These are phyloP conservation scores for Candida mattraensis DNA, from an alignment of 805 yeast genomes.

Conservation along the genomic window DNA sequence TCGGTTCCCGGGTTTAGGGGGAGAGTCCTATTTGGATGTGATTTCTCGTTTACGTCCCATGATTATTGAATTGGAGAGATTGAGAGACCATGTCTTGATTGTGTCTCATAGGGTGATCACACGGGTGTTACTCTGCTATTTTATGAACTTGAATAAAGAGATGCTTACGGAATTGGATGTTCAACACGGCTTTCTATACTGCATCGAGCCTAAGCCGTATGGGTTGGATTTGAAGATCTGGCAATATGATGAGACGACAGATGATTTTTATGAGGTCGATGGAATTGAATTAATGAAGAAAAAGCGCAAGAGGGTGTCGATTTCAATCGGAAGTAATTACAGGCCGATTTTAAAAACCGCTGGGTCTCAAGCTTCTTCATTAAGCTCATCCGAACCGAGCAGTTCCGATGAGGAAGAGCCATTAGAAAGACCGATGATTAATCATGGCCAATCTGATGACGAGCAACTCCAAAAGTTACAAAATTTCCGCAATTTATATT, in stretches of 20 bases:
- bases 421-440: slow-evolving; percentile 5
- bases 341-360: slow-evolving; percentile 22
- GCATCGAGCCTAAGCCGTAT: slow-evolving; percentile 40
- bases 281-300: slow-evolving; percentile 37
- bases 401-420: slow-evolving; percentile 17
- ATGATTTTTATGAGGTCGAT: slow-evolving; percentile 38
- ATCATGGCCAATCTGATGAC: slow-evolving; percentile 1
- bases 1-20: slow-evolving; percentile 38
- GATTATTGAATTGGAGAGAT: slow-evolving; percentile 36
- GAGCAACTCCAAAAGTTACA: slow-evolving; percentile 6
- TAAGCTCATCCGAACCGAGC: slow-evolving; percentile 17
- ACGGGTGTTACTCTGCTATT: slow-evolving; percentile 36
- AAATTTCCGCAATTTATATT: slow-evolving; percentile 15
- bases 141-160: slow-evolving; percentile 37
- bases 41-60: slow-evolving; percentile 36
- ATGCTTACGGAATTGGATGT: slow-evolving; percentile 39
- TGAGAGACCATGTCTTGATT: slow-evolving; percentile 36
- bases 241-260: slow-evolving; percentile 36
- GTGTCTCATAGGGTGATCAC: slow-evolving; percentile 37
- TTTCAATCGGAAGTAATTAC: slow-evolving; percentile 23
- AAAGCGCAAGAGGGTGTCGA: slow-evolving; percentile 32
- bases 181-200: slow-evolving; percentile 36
- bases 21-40: slow-evolving; percentile 40
- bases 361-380: slow-evolving; percentile 10
- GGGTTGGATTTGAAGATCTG: slow-evolving; percentile 39